Evolutionary conservation across 1,284 basidiomycete genomes (phyloP), one percentile per base, ranked within the genome.

Genomic region (Wolfiporia cocos): DNA sequence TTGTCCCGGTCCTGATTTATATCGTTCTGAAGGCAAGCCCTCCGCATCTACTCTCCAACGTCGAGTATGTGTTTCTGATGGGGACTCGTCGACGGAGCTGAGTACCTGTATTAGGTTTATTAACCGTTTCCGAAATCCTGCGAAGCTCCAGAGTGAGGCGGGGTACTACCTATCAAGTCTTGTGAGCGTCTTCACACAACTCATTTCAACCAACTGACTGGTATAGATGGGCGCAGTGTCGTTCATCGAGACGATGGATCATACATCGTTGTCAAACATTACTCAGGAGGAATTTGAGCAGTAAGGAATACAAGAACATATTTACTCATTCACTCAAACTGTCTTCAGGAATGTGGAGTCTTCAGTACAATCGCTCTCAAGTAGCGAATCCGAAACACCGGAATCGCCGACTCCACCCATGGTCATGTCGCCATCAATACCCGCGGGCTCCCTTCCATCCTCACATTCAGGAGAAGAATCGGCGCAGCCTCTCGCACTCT

Each of bases 241-340:
- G 1, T 97, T 97, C 62, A 92, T 97, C 50, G 92, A 97, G 66
- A 90, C 90, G 0, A 93, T 99, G 89, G 96, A 98, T 62, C 89
- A 94, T 50, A 86, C 91, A 0, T 88, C 88, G 5, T 68, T 99
- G 32, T 95, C 92, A 11, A 86, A 90, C 55, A 95, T 98, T 49
- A 84, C 88, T 0, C 89, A 94, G 61, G 85, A 87, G 39, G 91
- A 97, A 52, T 98, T 99, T 48, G 94, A 98, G 61, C 71, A 62
- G 76, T 89, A 62, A 42, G 75, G 64, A 10, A 22, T n/a, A n/a
- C n/a, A n/a, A n/a, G n/a, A n/a, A n/a, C n/a, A n/a, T 47, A 21
- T 30, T 24, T 3, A 17, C 44, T 18, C 30, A 28, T 31, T 34
- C 12, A 28, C 11, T 18, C 20, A 28, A n/a, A 37, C 37, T 38